Base-by-base conservation (phyloP, 2,329 filamentous ascomycete genomes). In the Chalara sp. region DNA sequence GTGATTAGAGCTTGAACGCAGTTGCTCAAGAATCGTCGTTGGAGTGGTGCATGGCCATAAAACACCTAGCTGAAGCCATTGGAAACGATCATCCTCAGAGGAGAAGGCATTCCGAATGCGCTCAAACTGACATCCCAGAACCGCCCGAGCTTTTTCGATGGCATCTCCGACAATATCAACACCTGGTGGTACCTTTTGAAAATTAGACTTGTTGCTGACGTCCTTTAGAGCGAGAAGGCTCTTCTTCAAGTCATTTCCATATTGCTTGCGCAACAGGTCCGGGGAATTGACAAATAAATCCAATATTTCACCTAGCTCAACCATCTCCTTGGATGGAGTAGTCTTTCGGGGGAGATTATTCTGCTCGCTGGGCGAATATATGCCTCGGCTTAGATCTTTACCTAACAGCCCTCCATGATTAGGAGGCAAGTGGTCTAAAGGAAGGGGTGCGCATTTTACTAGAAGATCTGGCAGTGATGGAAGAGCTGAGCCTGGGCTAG, bases 31-130 rank as follows among this genome's bases (percentile, higher is more conserved):
- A 1, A 79, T 56, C 1, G 69, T 63, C 0, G 67, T 47, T 0
- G 66, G 63, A 0, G 66, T 72, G n/a, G 71, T 54, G 1, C 56
- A 63, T 1, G 74, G 75, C 67, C 69, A 75, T 0, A 75, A 58
- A 4, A 62, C 61, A 2, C 62, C 69, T 28, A 58, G 40, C n/a
- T 62, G 51, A 1, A 76, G 63, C 73, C 73, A 76, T 5, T 46
- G 7, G 4, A 35, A 45, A 32, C 47, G 35, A 21, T 47, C 41
- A 32, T 52, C 49, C 10, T 44, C 32, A 3, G 6, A 28, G n/a
- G 46, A 37, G 29, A 59, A 53, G n/a, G 52, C 50, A 29, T 44
- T 42, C 8, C 11, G 32, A 10, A 59, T 29, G 10, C 44, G 31
- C 12, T 13, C 32, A 28, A 51, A 54, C 1, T 21, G 2, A 31